phyloP scores from a whole-genome alignment of 306 rosid genomes.

The Inga laurina region DNA sequence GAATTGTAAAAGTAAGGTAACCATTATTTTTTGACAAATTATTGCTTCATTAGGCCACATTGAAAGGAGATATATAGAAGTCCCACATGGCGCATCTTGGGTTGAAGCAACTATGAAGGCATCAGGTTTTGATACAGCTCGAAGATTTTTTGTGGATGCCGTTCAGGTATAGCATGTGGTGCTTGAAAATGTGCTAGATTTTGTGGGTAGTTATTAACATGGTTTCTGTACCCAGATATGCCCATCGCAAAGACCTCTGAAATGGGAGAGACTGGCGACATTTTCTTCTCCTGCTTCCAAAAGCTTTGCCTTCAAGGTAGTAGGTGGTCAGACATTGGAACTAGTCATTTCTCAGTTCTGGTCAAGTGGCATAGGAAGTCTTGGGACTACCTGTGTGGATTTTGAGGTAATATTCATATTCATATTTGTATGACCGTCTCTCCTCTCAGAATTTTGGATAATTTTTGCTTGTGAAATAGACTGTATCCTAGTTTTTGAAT shows the following conservation, averaged over 20 bases:
- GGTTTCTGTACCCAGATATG: conserved; percentile 64
- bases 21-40: conserved; percentile 20
- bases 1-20: conserved; percentile 16
- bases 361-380: conserved; percentile 96
- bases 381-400: conserved; percentile 71
- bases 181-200: conserved; percentile 20
- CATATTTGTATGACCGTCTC: conserved; percentile 20
- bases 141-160: conserved; percentile 82
- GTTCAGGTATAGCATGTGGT: conserved; percentile 70
- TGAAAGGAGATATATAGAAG: conserved; percentile 87
- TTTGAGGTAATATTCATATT: conserved; percentile 70
- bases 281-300: conserved; percentile 82
- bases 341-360: conserved; percentile 88
- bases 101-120: conserved; percentile 84
- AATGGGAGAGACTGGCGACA: conserved; percentile 74
- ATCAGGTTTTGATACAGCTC: conserved; percentile 79
- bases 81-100: conserved; percentile 91
- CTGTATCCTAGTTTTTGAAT: conserved; percentile 9
- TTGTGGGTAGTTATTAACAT: conserved; percentile 38
- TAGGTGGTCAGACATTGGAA: conserved; percentile 92
- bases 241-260: conserved; percentile 79
- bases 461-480: neutral
- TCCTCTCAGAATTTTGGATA: conserved; percentile 18
- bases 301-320: conserved; percentile 79
- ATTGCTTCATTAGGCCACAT: conserved; percentile 69